Percentiles rank a stretch among this genome's conserved stretches.
Conservation (phyloP, 1,139 yeast genomes). For the Suhomyces wounanorum region DNA sequence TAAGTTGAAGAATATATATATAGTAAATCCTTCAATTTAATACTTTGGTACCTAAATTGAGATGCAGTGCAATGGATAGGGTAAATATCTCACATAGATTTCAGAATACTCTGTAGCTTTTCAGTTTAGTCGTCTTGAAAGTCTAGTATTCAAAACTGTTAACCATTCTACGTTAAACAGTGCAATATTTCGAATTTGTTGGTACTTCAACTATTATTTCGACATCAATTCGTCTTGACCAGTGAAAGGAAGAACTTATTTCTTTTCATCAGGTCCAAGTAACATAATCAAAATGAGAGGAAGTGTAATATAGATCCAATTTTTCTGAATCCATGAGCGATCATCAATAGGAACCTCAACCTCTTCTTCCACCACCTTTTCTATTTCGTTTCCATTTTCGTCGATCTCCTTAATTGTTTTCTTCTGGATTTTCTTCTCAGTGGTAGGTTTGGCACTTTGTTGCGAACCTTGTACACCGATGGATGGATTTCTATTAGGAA, state of each 20-base stretch:
- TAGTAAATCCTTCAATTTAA: no score
- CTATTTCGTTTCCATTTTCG: slow-evolving; percentile 30
- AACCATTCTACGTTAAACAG: no score
- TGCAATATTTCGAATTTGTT: no score
- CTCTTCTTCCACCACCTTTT: slow-evolving; percentile 27
- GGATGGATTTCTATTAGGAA: slow-evolving; percentile 31
- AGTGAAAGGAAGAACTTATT: neutral
- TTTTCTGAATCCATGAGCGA: slow-evolving; percentile 53
- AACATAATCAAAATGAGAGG: slow-evolving; percentile 31
- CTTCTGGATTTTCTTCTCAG: slow-evolving; percentile 19
- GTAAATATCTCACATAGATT: no score
- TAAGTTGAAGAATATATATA: no score
- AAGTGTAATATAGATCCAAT: slow-evolving; percentile 54
- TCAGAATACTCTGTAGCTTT: no score
- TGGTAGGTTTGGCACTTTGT: slow-evolving; percentile 13
- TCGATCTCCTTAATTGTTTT: slow-evolving; percentile 17
- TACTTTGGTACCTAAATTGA: no score
- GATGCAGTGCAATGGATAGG: no score
- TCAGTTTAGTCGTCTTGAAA: no score
- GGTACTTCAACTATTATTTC: no score
- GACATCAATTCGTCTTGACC: neutral
- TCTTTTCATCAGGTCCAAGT: slow-evolving; percentile 28
- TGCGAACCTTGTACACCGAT: slow-evolving; percentile 5
- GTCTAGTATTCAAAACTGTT: no score
- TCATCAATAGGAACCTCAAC: slow-evolving; percentile 32